phyloP scores from a whole-genome alignment of 2,329 filamentous ascomycete species.

The Hypomyces rosellus region DNA sequence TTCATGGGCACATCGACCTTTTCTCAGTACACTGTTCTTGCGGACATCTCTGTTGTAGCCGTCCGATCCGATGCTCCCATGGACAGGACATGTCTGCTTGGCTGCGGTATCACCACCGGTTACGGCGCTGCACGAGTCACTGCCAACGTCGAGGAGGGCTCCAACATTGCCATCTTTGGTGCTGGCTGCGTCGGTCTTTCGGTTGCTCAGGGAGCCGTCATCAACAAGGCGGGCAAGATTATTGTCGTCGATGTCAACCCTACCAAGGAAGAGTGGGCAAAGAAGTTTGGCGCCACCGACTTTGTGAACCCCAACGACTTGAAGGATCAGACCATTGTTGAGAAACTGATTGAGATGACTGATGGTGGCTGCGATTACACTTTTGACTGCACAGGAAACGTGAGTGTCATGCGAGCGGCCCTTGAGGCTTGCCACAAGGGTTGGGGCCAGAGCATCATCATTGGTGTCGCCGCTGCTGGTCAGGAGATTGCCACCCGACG shows the following conservation, averaged over 20 bases:
- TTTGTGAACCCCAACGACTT: constrained; percentile 91
- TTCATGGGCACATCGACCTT: constrained; percentile 99
- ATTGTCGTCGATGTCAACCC: constrained; percentile 76
- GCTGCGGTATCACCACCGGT: constrained; percentile 96
- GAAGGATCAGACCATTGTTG: constrained; percentile 73
- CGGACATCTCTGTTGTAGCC: constrained; percentile 95
- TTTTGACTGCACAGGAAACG: constrained; percentile 98
- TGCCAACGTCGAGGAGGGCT: constrained; percentile 83
- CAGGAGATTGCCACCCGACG: constrained; percentile 92
- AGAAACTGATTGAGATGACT: constrained; percentile 93
- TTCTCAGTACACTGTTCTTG: constrained; percentile 97
- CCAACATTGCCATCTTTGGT: constrained; percentile 87
- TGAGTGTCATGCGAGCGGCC: constrained; percentile 89
- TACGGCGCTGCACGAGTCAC: constrained; percentile 95
- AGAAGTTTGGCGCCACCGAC: constrained; percentile 92
- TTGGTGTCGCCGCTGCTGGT: constrained; percentile 91
- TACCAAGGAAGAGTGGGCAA: constrained; percentile 81
- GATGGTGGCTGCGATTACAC: constrained; percentile 98
- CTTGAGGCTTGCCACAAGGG: constrained; percentile 99
- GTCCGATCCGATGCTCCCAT: constrained; percentile 87
- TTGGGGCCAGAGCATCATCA: constrained; percentile 97
- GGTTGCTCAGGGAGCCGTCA: constrained; percentile 88
- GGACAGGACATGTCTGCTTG: constrained; percentile 92
- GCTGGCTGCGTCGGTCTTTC: constrained; percentile 93
- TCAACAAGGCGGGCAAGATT: constrained; percentile 72